Evolutionary conservation across 768 basidiomycete genomes (phyloP), one percentile per base, ranked within the genome.

Genomic region (Cubamyces sp.): DNA sequence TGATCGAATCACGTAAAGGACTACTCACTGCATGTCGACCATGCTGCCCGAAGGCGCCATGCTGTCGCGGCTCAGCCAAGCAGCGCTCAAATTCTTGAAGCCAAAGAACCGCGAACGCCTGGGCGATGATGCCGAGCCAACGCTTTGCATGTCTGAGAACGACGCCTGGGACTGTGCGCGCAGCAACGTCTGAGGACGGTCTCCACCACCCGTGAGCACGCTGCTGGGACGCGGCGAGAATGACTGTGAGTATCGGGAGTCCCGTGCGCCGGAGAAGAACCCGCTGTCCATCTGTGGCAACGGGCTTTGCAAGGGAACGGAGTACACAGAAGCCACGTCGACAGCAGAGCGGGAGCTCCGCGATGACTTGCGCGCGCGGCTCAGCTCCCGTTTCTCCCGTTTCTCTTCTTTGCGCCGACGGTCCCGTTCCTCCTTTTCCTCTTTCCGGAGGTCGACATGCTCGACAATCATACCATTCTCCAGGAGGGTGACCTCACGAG

Each of bases 381-480:
- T 78, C 21, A 78, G 71, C 18, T 79, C 76, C 46, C 87, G 84
- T 25, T 78, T 73, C n/a, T 79, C 75, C 43, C 87, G 84, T 69
- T 78, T 84, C 67, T 89, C 92, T 64, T 91, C 88, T 67, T 80
- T 87, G 61, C 84, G 84, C 60, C 81, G 79, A 26, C 90, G 85
- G 46, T 91, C 88, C 46, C 84, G 82, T 40, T 86, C 89, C 65
- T 91, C 91, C 60, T 78, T 83, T 73, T 92, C 92, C 73, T 92
- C 91, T 64, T 81, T 87, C 34, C 87, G 84, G 19, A 95, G 84
- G 73, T 95, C 85, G 40, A 95, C 89, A 62, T 91, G 90, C 68
- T 96, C 94, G 8, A 94, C 88, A 54, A 94, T 91, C 82, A 95
- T 87, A 3, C 92, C 92, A 65, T 92, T 94, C 74, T 94, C 90